Evolutionary conservation across 768 basidiomycete genomes (phyloP), one percentile per base, ranked within the genome.

Genomic region (Steccherinum ochraceum): DNA sequence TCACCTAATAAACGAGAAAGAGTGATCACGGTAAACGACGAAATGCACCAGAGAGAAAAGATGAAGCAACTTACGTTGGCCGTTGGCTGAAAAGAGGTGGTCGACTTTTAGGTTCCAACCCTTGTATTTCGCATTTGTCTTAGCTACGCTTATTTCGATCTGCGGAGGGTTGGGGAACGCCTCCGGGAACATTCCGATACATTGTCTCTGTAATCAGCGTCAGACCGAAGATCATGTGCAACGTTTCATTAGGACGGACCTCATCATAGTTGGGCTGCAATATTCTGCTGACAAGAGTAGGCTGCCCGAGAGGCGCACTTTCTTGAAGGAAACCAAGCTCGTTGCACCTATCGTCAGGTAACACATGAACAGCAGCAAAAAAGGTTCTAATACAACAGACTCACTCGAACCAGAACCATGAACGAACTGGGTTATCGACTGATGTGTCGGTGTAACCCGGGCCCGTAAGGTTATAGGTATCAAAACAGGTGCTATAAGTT

Each of bases 321-420:
- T 63, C 68, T 52, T 66, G 67, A 55, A 60, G 69, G 52, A 55
- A 85, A 25, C 86, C 86, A 1, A 88, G 73, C 67, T 88, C 76
- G 58, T 83, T 86, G 59, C 86, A 88, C 3, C 83, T 84, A 40
- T 21, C 11, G n/a, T 39, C n/a, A n/a, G n/a, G n/a, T n/a, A 52
- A 20, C 18, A 50, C 35, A 18, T 2, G n/a, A n/a, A n/a, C n/a
- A n/a, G n/a, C n/a, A n/a, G n/a, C n/a, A n/a, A n/a, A n/a, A n/a
- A n/a, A n/a, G n/a, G n/a, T n/a, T n/a, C n/a, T n/a, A n/a, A 21
- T 18, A 12, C 2, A 24, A 20, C 39, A 19, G 13, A 53, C 67
- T 19, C 50, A 70, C 82, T 81, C 77, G 59, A 85, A 78, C 86
- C 86, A 88, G 51, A 69, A 65, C 85, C 86, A 89, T 2, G 86